A percentile compares a stretch with the other conserved stretches of the same genome.
Evolutionary conservation across 805 yeast species (phyloP).

Genomic region (Nadsonia fulvescens): DNA sequence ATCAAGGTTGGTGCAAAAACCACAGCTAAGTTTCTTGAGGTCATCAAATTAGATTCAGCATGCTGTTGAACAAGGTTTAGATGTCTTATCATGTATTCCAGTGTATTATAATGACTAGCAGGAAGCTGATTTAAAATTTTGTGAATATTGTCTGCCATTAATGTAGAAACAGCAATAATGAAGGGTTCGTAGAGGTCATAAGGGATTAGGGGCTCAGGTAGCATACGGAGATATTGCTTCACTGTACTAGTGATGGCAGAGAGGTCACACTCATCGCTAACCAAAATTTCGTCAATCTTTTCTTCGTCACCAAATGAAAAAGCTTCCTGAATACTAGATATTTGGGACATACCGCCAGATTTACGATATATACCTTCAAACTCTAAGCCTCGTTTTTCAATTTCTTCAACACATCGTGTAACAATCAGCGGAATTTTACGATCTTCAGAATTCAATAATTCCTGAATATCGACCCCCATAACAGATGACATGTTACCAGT

Average conservation of each 20-base stretch:
- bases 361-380: constrained; percentile 82
- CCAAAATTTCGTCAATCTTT: constrained; percentile 21
- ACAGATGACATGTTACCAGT: no score
- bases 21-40: constrained; percentile 60
- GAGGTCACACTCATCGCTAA: constrained; percentile 58
- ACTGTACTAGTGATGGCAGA: constrained; percentile 75
- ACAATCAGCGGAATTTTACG: constrained; percentile 52
- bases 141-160: constrained; percentile 18
- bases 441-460: no score
- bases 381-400: constrained; percentile 58
- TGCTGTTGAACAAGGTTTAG: constrained; percentile 37
- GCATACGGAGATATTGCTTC: constrained; percentile 68
- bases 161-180: constrained; percentile 31
- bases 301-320: constrained; percentile 21
- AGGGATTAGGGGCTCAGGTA: constrained; percentile 75
- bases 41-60: constrained; percentile 58
- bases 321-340: constrained; percentile 26
- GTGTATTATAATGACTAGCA: constrained; percentile 39
- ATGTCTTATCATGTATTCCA: constrained; percentile 45
- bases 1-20: constrained; percentile 91
- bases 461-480: no score
- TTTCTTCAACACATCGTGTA: constrained; percentile 51
- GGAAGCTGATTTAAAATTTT: constrained; percentile 40
- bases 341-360: constrained; percentile 63
- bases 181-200: constrained; percentile 48